Percentiles rank a stretch among this genome's conserved stretches.
Conservation (phyloP, 176 grass and related monocot genomes). For the Lolium perenne region DNA sequence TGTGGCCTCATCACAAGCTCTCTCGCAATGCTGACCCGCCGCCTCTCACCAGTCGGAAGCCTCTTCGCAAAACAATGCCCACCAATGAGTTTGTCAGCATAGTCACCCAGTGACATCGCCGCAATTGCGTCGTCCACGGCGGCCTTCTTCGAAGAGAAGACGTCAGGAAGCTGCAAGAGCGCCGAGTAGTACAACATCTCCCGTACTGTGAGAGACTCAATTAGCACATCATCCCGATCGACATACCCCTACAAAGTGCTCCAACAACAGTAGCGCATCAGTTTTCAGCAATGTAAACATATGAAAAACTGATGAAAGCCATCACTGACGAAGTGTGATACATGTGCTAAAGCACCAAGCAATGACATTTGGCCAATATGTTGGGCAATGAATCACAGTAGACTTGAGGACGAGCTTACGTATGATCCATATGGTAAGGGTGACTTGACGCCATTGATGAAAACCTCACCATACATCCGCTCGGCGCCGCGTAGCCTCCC, state of each 20-base stretch:
- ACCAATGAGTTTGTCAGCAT: constrained; percentile 86
- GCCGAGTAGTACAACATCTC: constrained; percentile 89
- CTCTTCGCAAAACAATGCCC: constrained; percentile 69
- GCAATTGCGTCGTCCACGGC: constrained; percentile 78
- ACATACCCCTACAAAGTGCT: constrained; percentile 73
- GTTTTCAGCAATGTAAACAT: neutral
- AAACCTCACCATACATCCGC: constrained; percentile 82
- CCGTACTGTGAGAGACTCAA: constrained; percentile 85
- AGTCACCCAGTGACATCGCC: constrained; percentile 82
- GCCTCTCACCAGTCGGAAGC: constrained; percentile 76
- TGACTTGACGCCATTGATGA: constrained; percentile 76
- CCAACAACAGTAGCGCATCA: neutral
- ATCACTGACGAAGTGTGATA: neutral
- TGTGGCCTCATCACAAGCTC: constrained; percentile 94
- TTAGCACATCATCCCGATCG: constrained; percentile 76
- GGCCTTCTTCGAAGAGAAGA: constrained; percentile 71
- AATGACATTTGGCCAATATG: neutral
- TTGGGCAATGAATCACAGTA: neutral
- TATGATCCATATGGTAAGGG: constrained; percentile 86
- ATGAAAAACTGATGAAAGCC: neutral
- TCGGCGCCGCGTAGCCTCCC: constrained; percentile 63
- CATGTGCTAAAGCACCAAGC: neutral
- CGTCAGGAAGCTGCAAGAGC: constrained; percentile 77
- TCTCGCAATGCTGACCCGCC: constrained; percentile 86
- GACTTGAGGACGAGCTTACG: constrained; percentile 51